These are phyloP conservation scores for Thielaviopsis euricoi DNA, from an alignment of 2,329 filamentous ascomycete species.

Conservation along the genomic window DNA sequence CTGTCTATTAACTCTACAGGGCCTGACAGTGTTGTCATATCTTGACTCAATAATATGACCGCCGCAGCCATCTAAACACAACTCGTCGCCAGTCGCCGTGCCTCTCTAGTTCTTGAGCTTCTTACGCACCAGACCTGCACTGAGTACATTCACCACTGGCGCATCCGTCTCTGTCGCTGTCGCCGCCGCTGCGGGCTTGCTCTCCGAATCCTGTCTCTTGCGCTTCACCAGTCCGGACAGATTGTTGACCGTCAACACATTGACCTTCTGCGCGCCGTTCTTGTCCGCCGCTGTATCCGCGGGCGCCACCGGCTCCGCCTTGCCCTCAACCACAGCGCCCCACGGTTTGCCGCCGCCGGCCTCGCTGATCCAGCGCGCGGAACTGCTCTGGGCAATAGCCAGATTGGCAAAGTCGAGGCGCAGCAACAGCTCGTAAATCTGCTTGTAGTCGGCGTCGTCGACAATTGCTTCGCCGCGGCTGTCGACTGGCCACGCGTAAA, in stretches of 20 bases:
- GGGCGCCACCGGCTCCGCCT: slow-evolving; percentile 10
- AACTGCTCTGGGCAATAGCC: slow-evolving; percentile 46
- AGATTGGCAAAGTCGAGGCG: slow-evolving; percentile 57
- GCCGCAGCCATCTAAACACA: not conserved
- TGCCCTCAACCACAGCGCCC: slow-evolving; percentile 2
- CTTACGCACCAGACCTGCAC: slow-evolving; percentile 34
- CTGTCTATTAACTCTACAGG: not conserved
- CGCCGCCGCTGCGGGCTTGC: not conserved
- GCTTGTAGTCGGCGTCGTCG: slow-evolving; percentile 46
- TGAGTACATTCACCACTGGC: slow-evolving; percentile 29
- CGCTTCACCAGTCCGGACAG: slow-evolving; percentile 31
- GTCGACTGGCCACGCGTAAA: slow-evolving; percentile 48
- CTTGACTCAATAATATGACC: not conserved
- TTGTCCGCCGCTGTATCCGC: not conserved
- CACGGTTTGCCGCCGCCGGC: slow-evolving; percentile 25
- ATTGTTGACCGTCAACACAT: slow-evolving; percentile 24
- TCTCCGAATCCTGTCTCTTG: slow-evolving; percentile 18
- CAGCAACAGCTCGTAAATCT: slow-evolving; percentile 51
- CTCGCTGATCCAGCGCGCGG: slow-evolving; percentile 53
- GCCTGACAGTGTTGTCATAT: not conserved
- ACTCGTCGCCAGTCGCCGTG: not conserved
- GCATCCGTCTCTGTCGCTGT: too few relatives aligned
- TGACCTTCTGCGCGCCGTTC: not conserved
- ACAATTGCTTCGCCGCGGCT: slow-evolving; percentile 49
- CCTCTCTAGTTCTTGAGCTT: slow-evolving; percentile 29